A percentile compares a stretch with the other conserved stretches of the same genome.
These are phyloP conservation scores for Hortiboletus campestris DNA, from an alignment of 768 basidiomycete species.

Conservation along the genomic window DNA sequence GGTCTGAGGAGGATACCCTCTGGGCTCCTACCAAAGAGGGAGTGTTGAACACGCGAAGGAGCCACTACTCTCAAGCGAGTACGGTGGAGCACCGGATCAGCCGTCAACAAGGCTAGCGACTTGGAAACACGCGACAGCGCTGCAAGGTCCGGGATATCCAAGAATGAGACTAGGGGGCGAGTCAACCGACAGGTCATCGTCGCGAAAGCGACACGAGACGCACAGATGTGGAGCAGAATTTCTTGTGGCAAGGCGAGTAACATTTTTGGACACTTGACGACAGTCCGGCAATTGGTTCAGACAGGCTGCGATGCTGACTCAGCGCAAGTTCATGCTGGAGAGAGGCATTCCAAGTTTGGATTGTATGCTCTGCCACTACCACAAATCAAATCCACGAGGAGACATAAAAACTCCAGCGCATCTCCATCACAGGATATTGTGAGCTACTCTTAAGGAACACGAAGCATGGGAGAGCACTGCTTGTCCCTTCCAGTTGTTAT, in stretches of 20 bases:
- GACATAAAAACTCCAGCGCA: neutral
- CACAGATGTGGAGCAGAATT: constrained; percentile 57
- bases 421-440: neutral
- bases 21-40: constrained; percentile 57
- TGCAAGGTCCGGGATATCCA: constrained; percentile 72
- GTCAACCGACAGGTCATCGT: neutral
- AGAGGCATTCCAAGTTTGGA: constrained; percentile 3
- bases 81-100: constrained; percentile 64
- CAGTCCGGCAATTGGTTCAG: neutral
- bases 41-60: constrained; percentile 66
- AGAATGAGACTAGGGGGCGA: constrained; percentile 52
- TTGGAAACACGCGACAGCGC: constrained; percentile 48
- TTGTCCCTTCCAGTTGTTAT: constrained; percentile 13
- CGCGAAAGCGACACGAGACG: constrained; percentile 12
- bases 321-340: neutral
- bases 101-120: constrained; percentile 47
- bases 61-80: constrained; percentile 58
- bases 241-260: constrained; percentile 51
- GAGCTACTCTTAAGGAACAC: constrained; percentile 6
- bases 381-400: neutral
- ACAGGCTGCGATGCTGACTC: constrained; percentile 3
- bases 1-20: constrained; percentile 59
- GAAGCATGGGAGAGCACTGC: constrained; percentile 11
- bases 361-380: neutral
- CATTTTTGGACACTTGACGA: constrained; percentile 5